These are phyloP conservation scores for Castanea crenata DNA, from an alignment of 306 rosid genomes.

Conservation along the genomic window DNA sequence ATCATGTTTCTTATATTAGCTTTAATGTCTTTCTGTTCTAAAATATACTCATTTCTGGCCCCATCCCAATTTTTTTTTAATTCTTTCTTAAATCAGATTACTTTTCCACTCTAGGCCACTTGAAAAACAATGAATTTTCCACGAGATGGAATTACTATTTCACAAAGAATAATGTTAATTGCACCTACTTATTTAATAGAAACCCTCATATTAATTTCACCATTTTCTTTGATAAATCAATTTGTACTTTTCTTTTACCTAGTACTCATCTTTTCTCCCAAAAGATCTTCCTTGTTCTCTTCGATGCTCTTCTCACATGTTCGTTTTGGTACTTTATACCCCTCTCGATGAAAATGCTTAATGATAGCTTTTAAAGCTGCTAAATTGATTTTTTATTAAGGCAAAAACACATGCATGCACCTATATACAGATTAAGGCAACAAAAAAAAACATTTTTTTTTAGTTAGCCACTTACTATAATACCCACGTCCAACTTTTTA, in stretches of 20 bases:
- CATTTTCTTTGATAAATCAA: background rate
- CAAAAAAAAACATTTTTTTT: too few species aligned
- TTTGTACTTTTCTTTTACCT: background rate
- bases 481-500: too few species aligned
- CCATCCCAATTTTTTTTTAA: conserved; percentile 21
- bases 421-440: too few species aligned
- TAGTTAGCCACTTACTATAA: too few species aligned
- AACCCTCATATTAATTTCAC: background rate
- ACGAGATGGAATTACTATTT: background rate
- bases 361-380: too few species aligned
- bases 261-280: background rate
- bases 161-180: background rate
- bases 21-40: conserved; percentile 39
- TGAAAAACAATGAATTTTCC: conserved; percentile 12
- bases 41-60: conserved; percentile 37
- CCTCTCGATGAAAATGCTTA: background rate
- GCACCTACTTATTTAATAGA: background rate
- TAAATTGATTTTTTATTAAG: too few species aligned
- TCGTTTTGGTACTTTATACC: background rate
- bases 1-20: conserved; percentile 40
- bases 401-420: too few species aligned
- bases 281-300: background rate
- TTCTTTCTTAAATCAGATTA: background rate
- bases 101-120: conserved; percentile 28
- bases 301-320: background rate